Evolutionary conservation across 495 filamentous ascomycete genomes (phyloP).

Genomic region (Thermothielavioides terrestris): DNA sequence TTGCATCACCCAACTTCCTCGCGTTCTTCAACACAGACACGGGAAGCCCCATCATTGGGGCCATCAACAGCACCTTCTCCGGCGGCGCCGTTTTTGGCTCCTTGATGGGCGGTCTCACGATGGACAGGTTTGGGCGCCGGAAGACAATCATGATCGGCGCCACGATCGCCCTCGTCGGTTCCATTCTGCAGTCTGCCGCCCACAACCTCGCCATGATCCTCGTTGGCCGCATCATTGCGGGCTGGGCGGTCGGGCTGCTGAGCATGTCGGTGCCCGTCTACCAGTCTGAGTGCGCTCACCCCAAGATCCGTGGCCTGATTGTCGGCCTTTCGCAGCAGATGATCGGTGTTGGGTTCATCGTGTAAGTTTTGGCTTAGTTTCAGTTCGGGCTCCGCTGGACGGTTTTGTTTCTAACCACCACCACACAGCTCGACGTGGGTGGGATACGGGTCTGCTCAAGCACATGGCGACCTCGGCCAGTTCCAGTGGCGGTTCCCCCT

Average conservation of each 20-base stretch:
- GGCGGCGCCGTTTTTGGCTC: slow-evolving; percentile 33
- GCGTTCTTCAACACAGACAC: slow-evolving; percentile 5
- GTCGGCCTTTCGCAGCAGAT: slow-evolving; percentile 10
- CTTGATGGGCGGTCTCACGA: slow-evolving; percentile 21
- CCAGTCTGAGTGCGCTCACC: slow-evolving; percentile 23
- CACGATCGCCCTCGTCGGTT: slow-evolving; percentile 44
- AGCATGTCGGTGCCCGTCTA: slow-evolving; percentile 42
- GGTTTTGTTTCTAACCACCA: no score
- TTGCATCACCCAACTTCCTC: slow-evolving; percentile 33
- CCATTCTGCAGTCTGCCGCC: slow-evolving; percentile 40
- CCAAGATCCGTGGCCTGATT: slow-evolving; percentile 11
- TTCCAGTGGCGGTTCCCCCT: slow-evolving; percentile 50
- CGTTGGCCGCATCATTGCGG: slow-evolving; percentile 39
- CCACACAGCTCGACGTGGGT: slow-evolving; percentile 26
- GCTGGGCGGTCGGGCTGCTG: slow-evolving; percentile 39
- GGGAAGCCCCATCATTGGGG: slow-evolving; percentile 8
- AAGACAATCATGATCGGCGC: slow-evolving; percentile 46
- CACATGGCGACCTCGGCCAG: slow-evolving; percentile 17
- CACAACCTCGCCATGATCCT: slow-evolving; percentile 42
- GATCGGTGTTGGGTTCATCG: slow-evolving; percentile 11
- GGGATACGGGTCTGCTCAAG: slow-evolving; percentile 42
- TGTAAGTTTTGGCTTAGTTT: neutral
- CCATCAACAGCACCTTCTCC: slow-evolving; percentile 20
- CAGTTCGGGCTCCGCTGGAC: no score
- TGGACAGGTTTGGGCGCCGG: slow-evolving; percentile 36